Conservation (phyloP, 2,329 filamentous ascomycete species). For the Cladobotryum protrusum region DNA sequence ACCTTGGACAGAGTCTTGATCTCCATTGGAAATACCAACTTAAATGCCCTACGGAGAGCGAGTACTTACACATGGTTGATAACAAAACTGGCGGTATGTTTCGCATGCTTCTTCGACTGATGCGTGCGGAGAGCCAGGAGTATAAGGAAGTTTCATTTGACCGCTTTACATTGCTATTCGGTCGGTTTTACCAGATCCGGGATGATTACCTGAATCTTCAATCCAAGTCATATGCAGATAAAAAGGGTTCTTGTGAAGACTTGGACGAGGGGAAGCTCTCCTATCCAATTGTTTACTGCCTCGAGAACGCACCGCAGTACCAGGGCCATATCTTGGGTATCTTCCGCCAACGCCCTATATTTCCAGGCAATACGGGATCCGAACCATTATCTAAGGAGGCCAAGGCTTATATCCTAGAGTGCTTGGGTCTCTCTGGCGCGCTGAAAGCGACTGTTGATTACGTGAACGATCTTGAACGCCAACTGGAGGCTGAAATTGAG, state of each 20-base stretch:
- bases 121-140: constrained; percentile 7
- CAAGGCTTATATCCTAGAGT: not conserved
- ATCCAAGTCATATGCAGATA: constrained; percentile 24
- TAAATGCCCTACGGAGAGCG: constrained; percentile 14
- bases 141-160: not conserved
- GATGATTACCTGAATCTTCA: constrained; percentile 29
- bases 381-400: not conserved
- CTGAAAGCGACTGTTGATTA: not conserved
- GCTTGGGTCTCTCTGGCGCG: not conserved
- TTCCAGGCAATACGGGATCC: not conserved
- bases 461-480: not conserved
- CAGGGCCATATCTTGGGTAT: not conserved
- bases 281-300: constrained; percentile 24
- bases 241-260: constrained; percentile 37
- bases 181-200: constrained; percentile 26
- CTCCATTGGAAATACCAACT: constrained; percentile 20
- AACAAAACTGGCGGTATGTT: constrained; percentile 20
- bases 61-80: constrained; percentile 26
- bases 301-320: not conserved
- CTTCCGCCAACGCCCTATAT: not conserved
- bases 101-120: constrained; percentile 12
- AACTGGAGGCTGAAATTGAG: not conserved
- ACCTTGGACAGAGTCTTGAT: constrained; percentile 24
- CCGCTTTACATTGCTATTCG: constrained; percentile 15
- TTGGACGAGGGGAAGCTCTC: constrained; percentile 37